Evolutionary conservation across 345 rosid species (phyloP), one percentile per base, ranked within the genome.

Genomic region (Boechera stricta): DNA sequence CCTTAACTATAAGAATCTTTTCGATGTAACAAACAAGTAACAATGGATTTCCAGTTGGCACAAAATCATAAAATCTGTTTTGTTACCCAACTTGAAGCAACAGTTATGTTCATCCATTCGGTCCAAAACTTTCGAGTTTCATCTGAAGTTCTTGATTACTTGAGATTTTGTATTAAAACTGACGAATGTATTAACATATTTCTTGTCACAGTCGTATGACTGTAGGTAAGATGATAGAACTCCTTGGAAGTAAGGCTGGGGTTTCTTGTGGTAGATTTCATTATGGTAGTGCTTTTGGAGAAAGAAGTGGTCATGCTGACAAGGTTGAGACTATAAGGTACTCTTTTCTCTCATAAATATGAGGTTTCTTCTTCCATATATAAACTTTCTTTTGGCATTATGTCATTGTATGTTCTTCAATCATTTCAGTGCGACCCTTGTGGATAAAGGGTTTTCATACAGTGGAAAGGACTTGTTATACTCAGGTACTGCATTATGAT

Each of bases 281-380:
- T 79, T 92, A 92, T 82, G 99, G 99, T 61, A 95, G 98, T 79
- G 99, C 99, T 54, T 92, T 92, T 83, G 98, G 99, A 41, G 97
- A 95, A 82, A 86, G 88, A 71, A 84, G 98, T 77, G 98, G 99
- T 74, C 97, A 90, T 84, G 98, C 99, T 36, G 94, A 95, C 85
- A 86, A 38, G 56, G 98, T 95, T 64, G 98, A 88, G 54, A 60
- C 79, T 59, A 90, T 94, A 81, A 94, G 98, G 98, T 87, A 63
- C 49, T 15, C n/a, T 16, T 32, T 26, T 42, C 31, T 35, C 57
- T 62, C 58, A 31, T 24, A 53, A 31, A 6, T 26, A 18, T 42
- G 42, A 58, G 26, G 11, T 21, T 11, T 78, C 10, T 67, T 60
- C 49, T 42, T 59, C 59, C 12, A 8, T 26, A n/a, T 44, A 29